Evolutionary conservation across 352 stramenopile genomes (phyloP).

Genomic region (Phytophthora hibernalis): DNA sequence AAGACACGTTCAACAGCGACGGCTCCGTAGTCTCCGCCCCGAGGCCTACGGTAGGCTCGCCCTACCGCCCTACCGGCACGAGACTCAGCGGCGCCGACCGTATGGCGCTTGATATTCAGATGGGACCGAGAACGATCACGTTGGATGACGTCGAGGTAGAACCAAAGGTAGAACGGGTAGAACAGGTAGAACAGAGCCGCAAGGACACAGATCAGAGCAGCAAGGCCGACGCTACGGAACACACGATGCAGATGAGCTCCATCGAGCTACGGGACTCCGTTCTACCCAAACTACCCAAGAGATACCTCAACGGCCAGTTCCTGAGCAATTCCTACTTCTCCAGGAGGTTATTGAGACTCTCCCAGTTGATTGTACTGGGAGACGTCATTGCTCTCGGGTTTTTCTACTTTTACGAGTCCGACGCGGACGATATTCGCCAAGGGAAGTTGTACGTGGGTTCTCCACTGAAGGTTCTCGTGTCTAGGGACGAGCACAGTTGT

Average conservation of each 20-base stretch:
- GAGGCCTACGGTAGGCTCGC: constrained; percentile 1
- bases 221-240: constrained; percentile 27
- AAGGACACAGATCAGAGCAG: constrained; percentile 29
- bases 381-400: constrained; percentile 64
- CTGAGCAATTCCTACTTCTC: constrained; percentile 88
- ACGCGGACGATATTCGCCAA: constrained; percentile 32
- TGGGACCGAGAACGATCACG: constrained; percentile 21
- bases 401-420: constrained; percentile 63
- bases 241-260: constrained; percentile 49
- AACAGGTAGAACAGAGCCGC: constrained; percentile 1
- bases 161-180: constrained; percentile 5
- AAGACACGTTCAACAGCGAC: constrained; percentile 56
- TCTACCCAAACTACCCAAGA: constrained; percentile 39
- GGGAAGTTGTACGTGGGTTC: constrained; percentile 55
- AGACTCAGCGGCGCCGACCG: constrained; percentile 22
- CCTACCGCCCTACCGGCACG: constrained; percentile 1
- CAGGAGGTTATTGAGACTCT: constrained; percentile 60
- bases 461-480: constrained; percentile 53
- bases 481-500: constrained; percentile 48
- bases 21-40: background rate
- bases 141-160: constrained; percentile 19
- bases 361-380: constrained; percentile 64
- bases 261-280: constrained; percentile 34
- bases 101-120: constrained; percentile 24
- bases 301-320: constrained; percentile 66